Conservation (phyloP, 352 stramenopile species). For the Elongisporangium undulatum region DNA sequence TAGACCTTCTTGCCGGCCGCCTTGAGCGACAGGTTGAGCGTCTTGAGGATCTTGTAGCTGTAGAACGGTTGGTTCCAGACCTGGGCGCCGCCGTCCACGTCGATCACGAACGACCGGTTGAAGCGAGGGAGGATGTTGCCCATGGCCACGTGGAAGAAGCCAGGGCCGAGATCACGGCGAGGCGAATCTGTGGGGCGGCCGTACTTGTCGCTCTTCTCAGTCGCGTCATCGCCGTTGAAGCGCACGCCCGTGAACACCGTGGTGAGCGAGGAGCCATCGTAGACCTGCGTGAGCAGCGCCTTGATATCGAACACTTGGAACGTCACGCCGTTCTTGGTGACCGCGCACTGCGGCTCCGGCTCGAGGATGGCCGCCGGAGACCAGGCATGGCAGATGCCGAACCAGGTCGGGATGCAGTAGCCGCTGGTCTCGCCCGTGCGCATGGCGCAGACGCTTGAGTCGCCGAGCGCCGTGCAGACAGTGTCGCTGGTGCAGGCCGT, state of each 20-base stretch:
- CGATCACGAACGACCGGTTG: conserved; percentile 32
- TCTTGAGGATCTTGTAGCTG: conserved; percentile 29
- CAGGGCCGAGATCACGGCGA: conserved; percentile 44
- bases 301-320: conserved; percentile 53
- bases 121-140: conserved; percentile 40
- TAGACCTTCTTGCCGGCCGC: conserved; percentile 32
- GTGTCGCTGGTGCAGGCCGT: conserved; percentile 24
- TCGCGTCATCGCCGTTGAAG: conserved; percentile 19
- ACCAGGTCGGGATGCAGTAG: conserved; percentile 45
- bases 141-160: conserved; percentile 43
- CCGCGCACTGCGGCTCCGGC: conserved; percentile 31
- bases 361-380: conserved; percentile 32
- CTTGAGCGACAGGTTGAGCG: conserved; percentile 25
- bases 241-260: conserved; percentile 39
- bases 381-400: conserved; percentile 51
- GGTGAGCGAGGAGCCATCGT: conserved; percentile 28
- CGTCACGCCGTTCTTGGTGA: conserved; percentile 37
- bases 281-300: conserved; percentile 31
- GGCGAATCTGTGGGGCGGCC: conserved; percentile 31
- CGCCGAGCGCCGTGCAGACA: conserved; percentile 19
- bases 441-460: conserved; percentile 25
- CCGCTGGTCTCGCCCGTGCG: conserved; percentile 21
- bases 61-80: conserved; percentile 70
- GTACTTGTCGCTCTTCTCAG: conserved; percentile 28
- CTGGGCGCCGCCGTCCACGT: conserved; percentile 22